Evolutionary conservation across 441 rosid species (phyloP).

Genomic region (Geranium incanum): DNA sequence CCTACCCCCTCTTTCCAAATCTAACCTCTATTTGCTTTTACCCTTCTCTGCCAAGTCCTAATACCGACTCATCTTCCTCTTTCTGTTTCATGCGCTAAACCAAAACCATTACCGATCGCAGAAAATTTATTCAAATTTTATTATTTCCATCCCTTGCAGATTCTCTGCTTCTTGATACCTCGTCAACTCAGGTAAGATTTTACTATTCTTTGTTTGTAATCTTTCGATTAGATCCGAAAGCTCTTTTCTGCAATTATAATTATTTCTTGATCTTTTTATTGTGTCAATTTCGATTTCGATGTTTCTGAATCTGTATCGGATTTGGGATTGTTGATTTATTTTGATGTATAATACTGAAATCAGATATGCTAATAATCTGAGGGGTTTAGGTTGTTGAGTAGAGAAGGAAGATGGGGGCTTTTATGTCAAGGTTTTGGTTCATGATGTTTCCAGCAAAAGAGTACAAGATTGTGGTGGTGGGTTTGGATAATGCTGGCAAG

Average conservation of each 20-base stretch:
- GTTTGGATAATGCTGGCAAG: constrained; percentile 96
- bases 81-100: too few species aligned
- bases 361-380: too few species aligned
- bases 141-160: too few species aligned
- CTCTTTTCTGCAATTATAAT: not conserved
- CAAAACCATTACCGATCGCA: too few species aligned
- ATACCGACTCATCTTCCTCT: too few species aligned
- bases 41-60: too few species aligned
- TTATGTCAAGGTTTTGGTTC: constrained; percentile 85
- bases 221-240: not conserved
- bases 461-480: constrained; percentile 94
- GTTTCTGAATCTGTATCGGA: not conserved
- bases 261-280: not conserved
- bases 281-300: not conserved
- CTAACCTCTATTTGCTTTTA: too few species aligned
- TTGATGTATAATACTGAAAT: not conserved
- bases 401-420: constrained; percentile 54
- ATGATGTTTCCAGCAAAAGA: constrained; percentile 94
- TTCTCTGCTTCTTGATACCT: too few species aligned
- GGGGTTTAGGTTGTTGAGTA: constrained; percentile 13
- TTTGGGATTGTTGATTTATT: not conserved
- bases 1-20: too few species aligned
- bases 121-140: too few species aligned
- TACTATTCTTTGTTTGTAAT: too few species aligned
- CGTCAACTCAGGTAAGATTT: too few species aligned